phyloP scores from a whole-genome alignment of 768 basidiomycete genomes.

The Xanthoconium purpureum region DNA sequence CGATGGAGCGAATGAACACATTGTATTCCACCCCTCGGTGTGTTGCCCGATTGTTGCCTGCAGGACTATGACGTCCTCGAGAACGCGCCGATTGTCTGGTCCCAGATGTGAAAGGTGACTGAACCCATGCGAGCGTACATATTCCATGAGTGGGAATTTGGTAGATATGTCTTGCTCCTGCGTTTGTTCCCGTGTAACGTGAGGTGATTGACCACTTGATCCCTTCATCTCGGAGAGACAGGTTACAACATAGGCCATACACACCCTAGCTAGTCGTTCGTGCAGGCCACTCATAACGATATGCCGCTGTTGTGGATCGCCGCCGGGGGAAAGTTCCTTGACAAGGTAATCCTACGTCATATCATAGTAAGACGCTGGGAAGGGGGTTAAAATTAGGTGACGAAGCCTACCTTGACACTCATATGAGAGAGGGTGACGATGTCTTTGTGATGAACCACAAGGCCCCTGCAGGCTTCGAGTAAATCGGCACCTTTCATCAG shows the following conservation, averaged over 20 bases:
- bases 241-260: constrained; percentile 5
- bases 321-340: not conserved
- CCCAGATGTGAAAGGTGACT: constrained; percentile 3
- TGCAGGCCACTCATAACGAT: constrained; percentile 8
- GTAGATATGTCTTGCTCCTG: no score
- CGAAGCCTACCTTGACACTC: constrained; percentile 16
- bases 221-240: constrained; percentile 9
- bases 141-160: constrained; percentile 7
- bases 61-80: not conserved
- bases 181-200: not conserved
- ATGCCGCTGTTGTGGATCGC: not conserved
- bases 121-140: constrained; percentile 10
- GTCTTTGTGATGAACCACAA: constrained; percentile 10
- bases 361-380: no score
- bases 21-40: constrained; percentile 1
- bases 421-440: constrained; percentile 12
- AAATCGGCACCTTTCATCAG: not conserved
- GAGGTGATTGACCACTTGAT: not conserved
- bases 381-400: not conserved
- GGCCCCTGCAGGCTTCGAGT: constrained; percentile 2
- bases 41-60: not conserved
- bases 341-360: constrained; percentile 12
- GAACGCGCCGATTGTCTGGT: not conserved
- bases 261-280: constrained; percentile 4
- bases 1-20: not conserved